Base-by-base conservation (phyloP, 2,329 filamentous ascomycete species). In the Dactylonectria estremocensis region DNA sequence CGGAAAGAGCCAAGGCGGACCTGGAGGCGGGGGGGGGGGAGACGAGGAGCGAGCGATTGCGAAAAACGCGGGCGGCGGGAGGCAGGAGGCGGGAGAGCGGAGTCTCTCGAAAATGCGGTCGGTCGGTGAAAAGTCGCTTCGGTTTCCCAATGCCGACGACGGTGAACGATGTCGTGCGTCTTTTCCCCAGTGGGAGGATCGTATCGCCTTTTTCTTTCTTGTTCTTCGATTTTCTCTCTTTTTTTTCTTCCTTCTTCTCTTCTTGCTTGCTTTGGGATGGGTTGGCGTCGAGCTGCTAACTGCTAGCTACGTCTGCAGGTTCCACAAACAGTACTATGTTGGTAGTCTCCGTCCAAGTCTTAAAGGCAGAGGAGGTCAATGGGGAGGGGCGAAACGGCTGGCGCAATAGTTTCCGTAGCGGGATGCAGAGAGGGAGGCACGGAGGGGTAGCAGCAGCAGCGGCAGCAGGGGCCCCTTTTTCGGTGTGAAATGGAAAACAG, bases 11-110 rank as follows among this genome's bases (percentile, higher is more conserved):
- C n/a, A 37, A 45, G 63, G 33, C 11, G 49, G 48, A 28, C 45
- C 61, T 46, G 40, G 18, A 68, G 60, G 68, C 61, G 53, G 70
- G 66, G 72, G 69, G 68, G 71, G 66, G 64, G 59, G 48, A 28
- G 24, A 69, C 63, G 59, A 59, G 56, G 45, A 40, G 31, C 31
- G 50, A 37, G 46, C 11, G 28, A 46, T 43, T 28, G 35, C 20
- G 24, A 28, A 48, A 48, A 43, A 57, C 18, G 46, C 31, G 31
- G 46, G 35, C 48, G 43, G 55, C 55, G 28, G 40, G 43, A 58
- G 28, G 31, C 35, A 18, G 52, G 50, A 33, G 31, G 11, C 28
- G 28, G 50, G 50, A 53, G 50, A n/a, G n/a, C n/a, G n/a, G n/a
- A n/a, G n/a, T n/a, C n/a, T 7, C 28, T 64, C 56, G 55, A 46